Conservation (phyloP, 495 filamentous ascomycete genomes). For the Penicillium verhagenii region DNA sequence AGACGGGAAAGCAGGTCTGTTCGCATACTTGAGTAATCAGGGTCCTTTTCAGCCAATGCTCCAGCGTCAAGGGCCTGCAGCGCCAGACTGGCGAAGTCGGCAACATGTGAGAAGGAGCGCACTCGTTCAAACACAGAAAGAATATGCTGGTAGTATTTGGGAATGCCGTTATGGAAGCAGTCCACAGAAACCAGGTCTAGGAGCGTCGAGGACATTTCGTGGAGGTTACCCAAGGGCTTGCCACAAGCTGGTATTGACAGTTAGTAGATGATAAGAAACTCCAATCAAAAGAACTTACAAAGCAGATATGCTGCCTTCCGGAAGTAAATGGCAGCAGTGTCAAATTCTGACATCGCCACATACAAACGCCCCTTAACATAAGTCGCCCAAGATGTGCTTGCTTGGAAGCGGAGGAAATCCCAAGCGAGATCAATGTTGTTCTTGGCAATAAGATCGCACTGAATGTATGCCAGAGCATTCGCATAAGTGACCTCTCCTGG, state of each 20-base stretch:
- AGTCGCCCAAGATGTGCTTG: conserved; percentile 66
- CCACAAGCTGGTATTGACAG: conserved; percentile 31
- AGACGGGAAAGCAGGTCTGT: conserved; percentile 77
- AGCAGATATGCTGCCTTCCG: conserved; percentile 79
- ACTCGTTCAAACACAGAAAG: conserved; percentile 75
- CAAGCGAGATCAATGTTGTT: conserved; percentile 69
- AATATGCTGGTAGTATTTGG: conserved; percentile 85
- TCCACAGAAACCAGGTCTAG: conserved; percentile 70
- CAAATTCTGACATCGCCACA: conserved; percentile 68
- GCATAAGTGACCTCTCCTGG: conserved; percentile 44
- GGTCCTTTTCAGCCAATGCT: conserved; percentile 40
- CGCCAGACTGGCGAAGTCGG: conserved; percentile 79
- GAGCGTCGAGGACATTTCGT: conserved; percentile 56
- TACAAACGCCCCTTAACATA: conserved; percentile 85
- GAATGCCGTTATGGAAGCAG: conserved; percentile 71
- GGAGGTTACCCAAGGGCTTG: conserved; percentile 46
- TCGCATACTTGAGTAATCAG: conserved; percentile 32
- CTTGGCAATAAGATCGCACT: conserved; percentile 69
- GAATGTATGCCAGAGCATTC: conserved; percentile 55
- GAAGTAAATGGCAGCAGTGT: conserved; percentile 73
- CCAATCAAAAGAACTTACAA: conserved; percentile 53
- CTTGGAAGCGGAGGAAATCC: conserved; percentile 70
- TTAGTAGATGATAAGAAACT: not conserved
- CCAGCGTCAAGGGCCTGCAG: conserved; percentile 60
- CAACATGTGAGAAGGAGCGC: conserved; percentile 71